Evolutionary conservation across 805 yeast genomes (phyloP), one percentile per base, ranked within the genome.

Genomic region (Myxozyma vanderwaltii): DNA sequence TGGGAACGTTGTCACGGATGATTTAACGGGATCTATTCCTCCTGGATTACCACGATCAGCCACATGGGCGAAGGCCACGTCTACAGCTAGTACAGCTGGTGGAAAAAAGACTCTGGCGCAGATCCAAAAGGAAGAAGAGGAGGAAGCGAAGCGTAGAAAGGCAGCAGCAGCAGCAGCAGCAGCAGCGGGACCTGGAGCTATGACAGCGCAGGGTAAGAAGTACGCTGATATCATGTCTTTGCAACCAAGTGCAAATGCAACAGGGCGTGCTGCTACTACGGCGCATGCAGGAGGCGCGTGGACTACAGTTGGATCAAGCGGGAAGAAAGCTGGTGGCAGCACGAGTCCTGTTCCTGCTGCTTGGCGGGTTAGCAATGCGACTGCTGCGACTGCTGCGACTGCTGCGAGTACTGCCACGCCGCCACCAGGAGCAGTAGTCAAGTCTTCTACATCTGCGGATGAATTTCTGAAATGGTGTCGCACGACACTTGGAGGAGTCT

Each of bases 221-320:
- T 62, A 59, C 31, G 61, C 61, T n/a, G 62, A 55, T 23, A 51
- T 62, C 4, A 54, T 47, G 51, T 41, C 58, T n/a, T 43, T 55
- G 33, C 43, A 33, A 10, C 50, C 61, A 2, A 36, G 39, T 43
- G 33, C 46, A 15, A 4, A n/a, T n/a, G n/a, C 50, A 12, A 12
- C 47, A 10, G 31, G 41, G 10, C 52, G 57, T n/a, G 36, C 67
- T 21, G 53, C 67, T 38, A 40, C 59, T 27, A 35, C 45, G 5
- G 61, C 55, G 10, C 6, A 49, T 5, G 19, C 19, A 12, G 55
- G 58, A 1, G 57, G 60, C 15, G 72, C 67, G 5, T 73, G 74
- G 72, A 67, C 71, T 15, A 69, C 74, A 4, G 70, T 71, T 23
- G 72, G 72, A 12, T 89, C 96, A 0, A 96, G 96, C 39, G 92